These are phyloP conservation scores for Aotearoamyces nothofagi DNA, from an alignment of 2,329 filamentous ascomycete genomes.

Conservation along the genomic window DNA sequence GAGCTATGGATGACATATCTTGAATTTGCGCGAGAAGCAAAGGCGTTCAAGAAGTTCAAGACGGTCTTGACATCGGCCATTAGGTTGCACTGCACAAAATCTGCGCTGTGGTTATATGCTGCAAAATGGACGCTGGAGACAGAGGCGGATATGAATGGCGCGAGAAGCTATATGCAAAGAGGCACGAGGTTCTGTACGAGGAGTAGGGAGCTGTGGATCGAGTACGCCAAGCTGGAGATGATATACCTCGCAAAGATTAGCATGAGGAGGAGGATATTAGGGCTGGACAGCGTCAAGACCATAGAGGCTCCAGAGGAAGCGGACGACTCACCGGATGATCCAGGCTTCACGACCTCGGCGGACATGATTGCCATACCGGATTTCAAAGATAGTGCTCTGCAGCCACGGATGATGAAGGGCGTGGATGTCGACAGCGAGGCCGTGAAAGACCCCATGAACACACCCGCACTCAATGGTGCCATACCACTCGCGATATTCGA, in stretches of 20 bases:
- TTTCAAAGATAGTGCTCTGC: slow-evolving; percentile 25
- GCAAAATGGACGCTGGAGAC: slow-evolving; percentile 65
- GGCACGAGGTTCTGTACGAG: slow-evolving; percentile 79
- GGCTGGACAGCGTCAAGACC: slow-evolving; percentile 35
- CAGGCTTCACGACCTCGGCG: slow-evolving; percentile 24
- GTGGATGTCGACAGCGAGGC: slow-evolving; percentile 38
- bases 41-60: slow-evolving; percentile 50
- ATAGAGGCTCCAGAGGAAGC: slow-evolving; percentile 27
- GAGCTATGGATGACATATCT: slow-evolving; percentile 85
- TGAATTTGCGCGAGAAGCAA: slow-evolving; percentile 57
- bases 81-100: slow-evolving; percentile 71
- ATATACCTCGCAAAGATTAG: slow-evolving; percentile 77
- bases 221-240: slow-evolving; percentile 86
- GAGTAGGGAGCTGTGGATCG: slow-evolving; percentile 63
- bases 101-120: slow-evolving; percentile 71
- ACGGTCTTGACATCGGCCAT: slow-evolving; percentile 52
- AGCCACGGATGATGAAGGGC: slow-evolving; percentile 27
- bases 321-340: slow-evolving; percentile 24
- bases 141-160: slow-evolving; percentile 75
- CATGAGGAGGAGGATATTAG: slow-evolving; percentile 52
- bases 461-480: slow-evolving; percentile 79
- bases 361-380: slow-evolving; percentile 39
- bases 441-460: slow-evolving; percentile 27
- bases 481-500: slow-evolving; percentile 91
- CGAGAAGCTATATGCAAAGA: slow-evolving; percentile 74